Evolutionary conservation across 441 rosid species (phyloP).

Genomic region (Aleurites moluccanus): DNA sequence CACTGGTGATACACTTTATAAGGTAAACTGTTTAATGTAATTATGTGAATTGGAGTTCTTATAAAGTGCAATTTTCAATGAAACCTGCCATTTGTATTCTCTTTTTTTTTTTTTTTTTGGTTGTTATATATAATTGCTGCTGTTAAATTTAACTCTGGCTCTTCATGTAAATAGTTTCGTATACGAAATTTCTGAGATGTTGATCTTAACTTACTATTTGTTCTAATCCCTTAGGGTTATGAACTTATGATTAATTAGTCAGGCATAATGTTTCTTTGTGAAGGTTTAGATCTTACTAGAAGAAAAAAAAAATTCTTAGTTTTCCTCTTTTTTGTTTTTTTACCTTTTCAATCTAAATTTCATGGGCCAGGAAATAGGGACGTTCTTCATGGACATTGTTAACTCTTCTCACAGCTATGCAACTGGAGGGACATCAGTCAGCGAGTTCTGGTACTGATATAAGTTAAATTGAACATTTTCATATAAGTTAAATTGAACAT

Average conservation of each 20-base stretch:
- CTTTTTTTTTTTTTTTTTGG: not conserved
- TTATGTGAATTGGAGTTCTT: not conserved
- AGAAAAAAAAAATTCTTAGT: not conserved
- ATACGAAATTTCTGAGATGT: not conserved
- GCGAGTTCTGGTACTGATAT: conserved; percentile 74
- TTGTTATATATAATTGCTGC: not conserved
- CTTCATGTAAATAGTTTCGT: not conserved
- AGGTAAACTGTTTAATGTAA: conserved; percentile 46
- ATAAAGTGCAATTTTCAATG: not conserved
- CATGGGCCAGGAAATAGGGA: conserved; percentile 58
- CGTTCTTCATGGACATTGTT: conserved; percentile 81
- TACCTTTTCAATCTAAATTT: not conserved
- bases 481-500: not conserved
- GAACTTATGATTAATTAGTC: not conserved
- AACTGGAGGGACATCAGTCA: conserved; percentile 82
- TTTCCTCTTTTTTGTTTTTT: not conserved
- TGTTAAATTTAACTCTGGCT: not conserved
- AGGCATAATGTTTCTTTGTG: not conserved
- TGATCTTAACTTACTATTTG: not conserved
- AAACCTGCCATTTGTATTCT: not conserved
- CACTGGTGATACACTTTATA: conserved; percentile 84
- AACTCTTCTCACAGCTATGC: conserved; percentile 88
- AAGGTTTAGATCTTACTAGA: not conserved
- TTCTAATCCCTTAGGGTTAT: not conserved
- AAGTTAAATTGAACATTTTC: no score